A percentile compares a stretch with the other conserved stretches of the same genome.
Conservation (phyloP, 345 rosid species). For the Lumnitzera littorea region DNA sequence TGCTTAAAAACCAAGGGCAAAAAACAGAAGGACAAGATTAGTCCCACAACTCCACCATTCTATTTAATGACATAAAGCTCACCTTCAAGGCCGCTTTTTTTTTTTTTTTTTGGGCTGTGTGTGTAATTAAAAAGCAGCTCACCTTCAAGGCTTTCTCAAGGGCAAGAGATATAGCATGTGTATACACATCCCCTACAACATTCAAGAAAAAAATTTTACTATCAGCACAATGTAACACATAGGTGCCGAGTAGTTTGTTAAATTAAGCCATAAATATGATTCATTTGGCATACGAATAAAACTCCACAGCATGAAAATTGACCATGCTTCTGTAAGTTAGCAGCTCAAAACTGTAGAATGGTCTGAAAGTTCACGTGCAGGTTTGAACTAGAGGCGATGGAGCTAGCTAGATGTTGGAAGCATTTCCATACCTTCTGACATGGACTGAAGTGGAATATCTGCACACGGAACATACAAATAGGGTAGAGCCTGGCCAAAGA, state of each 20-base stretch:
- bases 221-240: too few relatives aligned
- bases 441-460: conserved; percentile 38
- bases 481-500: conserved; percentile 66
- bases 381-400: not conserved
- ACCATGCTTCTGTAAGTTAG: not conserved
- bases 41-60: too few relatives aligned
- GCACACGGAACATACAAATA: conserved; percentile 73
- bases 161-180: conserved; percentile 42
- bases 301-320: too few relatives aligned
- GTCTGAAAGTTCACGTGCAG: not conserved
- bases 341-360: not conserved
- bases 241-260: too few relatives aligned
- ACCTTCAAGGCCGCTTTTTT: conserved; percentile 55
- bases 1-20: too few relatives aligned
- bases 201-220: conserved; percentile 12
- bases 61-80: conserved; percentile 9
- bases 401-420: not conserved
- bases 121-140: not conserved
- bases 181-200: conserved; percentile 42
- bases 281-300: too few relatives aligned
- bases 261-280: too few relatives aligned
- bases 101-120: too few relatives aligned
- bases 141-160: conserved; percentile 90
- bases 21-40: too few relatives aligned
- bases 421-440: conserved; percentile 39